A percentile compares a stretch with the other conserved stretches of the same genome.
Conservation (phyloP, 1,284 basidiomycete genomes). For the Rhizopogon parksii region DNA sequence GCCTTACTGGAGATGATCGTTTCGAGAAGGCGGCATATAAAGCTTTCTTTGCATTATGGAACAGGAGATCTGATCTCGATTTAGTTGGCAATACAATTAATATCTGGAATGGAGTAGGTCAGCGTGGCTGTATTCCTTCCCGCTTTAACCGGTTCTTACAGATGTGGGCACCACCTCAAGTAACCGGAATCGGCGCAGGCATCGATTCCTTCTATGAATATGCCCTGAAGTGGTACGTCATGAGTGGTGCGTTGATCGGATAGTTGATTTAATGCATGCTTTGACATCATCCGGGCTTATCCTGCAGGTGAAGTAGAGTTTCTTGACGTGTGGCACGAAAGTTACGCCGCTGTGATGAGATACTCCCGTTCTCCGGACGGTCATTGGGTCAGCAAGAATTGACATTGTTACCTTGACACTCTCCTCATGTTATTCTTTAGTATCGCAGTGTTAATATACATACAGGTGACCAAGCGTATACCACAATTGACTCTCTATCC, state of each 20-base stretch:
- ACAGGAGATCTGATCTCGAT: conserved; percentile 73
- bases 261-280: background rate
- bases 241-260: conserved; percentile 58
- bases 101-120: conserved; percentile 65
- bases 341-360: conserved; percentile 84
- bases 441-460: conserved; percentile 76
- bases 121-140: background rate
- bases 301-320: conserved; percentile 76
- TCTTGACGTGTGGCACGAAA: conserved; percentile 87
- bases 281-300: conserved; percentile 6
- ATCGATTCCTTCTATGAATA: conserved; percentile 94
- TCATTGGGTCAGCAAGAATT: conserved; percentile 61
- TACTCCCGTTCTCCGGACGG: conserved; percentile 78
- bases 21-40: conserved; percentile 82
- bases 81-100: conserved; percentile 88
- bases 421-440: conserved; percentile 32
- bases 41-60: conserved; percentile 91
- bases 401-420: background rate
- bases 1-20: conserved; percentile 78
- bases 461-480: conserved; percentile 63
- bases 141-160: conserved; percentile 22
- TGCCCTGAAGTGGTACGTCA: conserved; percentile 81
- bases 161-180: conserved; percentile 67
- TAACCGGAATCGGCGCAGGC: conserved; percentile 82
- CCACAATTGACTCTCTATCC: conserved; percentile 76